phyloP scores from a whole-genome alignment of 352 stramenopile species.

The Saprolegnia parasitica region DNA sequence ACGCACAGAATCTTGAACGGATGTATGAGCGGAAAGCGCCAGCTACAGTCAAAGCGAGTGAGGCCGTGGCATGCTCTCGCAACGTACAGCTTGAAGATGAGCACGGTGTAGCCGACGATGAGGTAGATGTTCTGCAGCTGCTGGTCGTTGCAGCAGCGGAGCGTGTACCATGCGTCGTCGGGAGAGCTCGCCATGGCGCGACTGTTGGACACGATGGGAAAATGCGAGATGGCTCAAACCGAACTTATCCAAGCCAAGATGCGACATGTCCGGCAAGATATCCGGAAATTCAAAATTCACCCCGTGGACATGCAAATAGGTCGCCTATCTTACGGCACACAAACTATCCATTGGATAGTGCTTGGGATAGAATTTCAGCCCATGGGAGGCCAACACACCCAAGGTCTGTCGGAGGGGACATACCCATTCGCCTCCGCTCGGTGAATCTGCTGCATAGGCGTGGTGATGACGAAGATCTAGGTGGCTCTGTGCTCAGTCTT shows the following conservation, averaged over 20 bases:
- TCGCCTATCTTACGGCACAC: too few relatives aligned
- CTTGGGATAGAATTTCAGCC: too few relatives aligned
- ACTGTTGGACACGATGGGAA: background rate
- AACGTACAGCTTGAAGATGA: conserved; percentile 84
- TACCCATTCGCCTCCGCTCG: too few relatives aligned
- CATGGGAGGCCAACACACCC: too few relatives aligned
- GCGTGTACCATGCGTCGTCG: conserved; percentile 34
- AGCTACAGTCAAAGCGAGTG: conserved; percentile 40
- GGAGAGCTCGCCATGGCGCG: background rate
- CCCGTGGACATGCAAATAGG: too few relatives aligned
- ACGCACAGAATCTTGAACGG: conserved; percentile 87
- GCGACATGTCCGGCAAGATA: too few relatives aligned
- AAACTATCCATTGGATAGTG: too few relatives aligned
- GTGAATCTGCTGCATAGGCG: too few relatives aligned
- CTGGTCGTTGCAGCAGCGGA: conserved; percentile 85
- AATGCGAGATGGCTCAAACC: background rate
- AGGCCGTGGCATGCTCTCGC: background rate
- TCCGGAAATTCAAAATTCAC: too few relatives aligned
- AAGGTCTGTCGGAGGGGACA: too few relatives aligned
- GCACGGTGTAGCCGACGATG: conserved; percentile 76
- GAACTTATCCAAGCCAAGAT: background rate
- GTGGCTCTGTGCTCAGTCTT: too few relatives aligned
- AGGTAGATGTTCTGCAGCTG: conserved; percentile 85
- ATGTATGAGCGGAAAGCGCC: conserved; percentile 77
- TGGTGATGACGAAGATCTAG: too few relatives aligned